Conservation (phyloP, 2,329 filamentous ascomycete genomes). For the Hypoxylon sp. region DNA sequence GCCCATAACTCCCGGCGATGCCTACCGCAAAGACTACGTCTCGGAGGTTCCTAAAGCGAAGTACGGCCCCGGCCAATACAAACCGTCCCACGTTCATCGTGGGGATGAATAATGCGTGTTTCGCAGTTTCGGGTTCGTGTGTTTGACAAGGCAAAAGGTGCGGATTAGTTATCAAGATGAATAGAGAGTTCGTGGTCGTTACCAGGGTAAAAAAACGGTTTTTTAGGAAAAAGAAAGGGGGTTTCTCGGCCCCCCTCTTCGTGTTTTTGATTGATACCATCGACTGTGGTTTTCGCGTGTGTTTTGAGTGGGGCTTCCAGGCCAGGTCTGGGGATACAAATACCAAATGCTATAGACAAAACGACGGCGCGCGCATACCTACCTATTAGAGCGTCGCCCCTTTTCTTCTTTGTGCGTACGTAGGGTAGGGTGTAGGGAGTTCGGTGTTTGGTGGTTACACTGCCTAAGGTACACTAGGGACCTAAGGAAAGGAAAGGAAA, state of each 20-base stretch:
- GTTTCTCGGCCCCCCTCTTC: constrained; percentile 2
- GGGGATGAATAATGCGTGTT: constrained; percentile 25
- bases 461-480: no score
- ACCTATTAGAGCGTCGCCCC: constrained; percentile 2
- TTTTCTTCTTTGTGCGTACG: constrained; percentile 5
- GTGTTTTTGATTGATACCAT: background rate
- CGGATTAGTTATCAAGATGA: constrained; percentile 13
- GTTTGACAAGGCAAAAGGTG: background rate
- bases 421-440: background rate
- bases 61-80: background rate
- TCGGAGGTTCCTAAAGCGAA: constrained; percentile 7
- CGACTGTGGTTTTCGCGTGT: background rate
- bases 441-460: background rate
- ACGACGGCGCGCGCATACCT: constrained; percentile 7
- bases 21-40: background rate
- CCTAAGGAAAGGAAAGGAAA: no score
- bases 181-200: constrained; percentile 9
- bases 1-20: constrained; percentile 1
- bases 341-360: constrained; percentile 28
- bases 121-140: constrained; percentile 15
- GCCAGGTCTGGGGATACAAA: constrained; percentile 29
- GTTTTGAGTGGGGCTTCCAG: constrained; percentile 24
- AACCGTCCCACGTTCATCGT: background rate
- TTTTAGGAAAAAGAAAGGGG: constrained; percentile 22
- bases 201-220: constrained; percentile 15